These are phyloP conservation scores for Geranomyces michiganensis DNA, from an alignment of 192 early-diverging fungal species.

Conservation along the genomic window DNA sequence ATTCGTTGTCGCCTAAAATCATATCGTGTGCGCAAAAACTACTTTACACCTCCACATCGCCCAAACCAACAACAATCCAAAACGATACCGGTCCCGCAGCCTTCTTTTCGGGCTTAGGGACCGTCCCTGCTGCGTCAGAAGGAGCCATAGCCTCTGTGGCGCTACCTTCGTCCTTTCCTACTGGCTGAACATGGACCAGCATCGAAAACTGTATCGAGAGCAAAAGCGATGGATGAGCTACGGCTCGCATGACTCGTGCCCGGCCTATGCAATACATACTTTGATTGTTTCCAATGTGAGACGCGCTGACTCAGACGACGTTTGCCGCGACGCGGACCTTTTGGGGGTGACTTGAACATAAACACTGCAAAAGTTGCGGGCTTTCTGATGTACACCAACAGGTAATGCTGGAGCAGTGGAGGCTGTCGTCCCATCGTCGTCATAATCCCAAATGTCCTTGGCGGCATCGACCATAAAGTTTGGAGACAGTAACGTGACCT, in stretches of 20 bases:
- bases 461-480: conserved; percentile 71
- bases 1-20: no score
- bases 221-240: background rate
- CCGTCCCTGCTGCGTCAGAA: background rate
- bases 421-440: conserved; percentile 44
- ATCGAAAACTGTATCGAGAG: background rate
- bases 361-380: background rate
- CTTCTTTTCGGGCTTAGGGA: background rate
- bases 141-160: background rate
- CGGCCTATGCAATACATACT: background rate
- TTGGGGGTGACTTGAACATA: conserved; percentile 13
- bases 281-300: background rate
- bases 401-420: background rate
- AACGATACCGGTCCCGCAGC: background rate
- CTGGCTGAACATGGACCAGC: conserved; percentile 7
- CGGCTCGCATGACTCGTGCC: background rate
- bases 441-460: conserved; percentile 82
- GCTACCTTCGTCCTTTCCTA: background rate
- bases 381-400: background rate
- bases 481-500: conserved; percentile 63
- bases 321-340: background rate
- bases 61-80: conserved; percentile 11
- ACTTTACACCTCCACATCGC: conserved; percentile 11
- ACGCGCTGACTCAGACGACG: background rate
- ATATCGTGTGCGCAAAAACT: no score